phyloP scores from a whole-genome alignment of 371 early-diverging fungal species.

The Basidiobolus meristosporus region DNA sequence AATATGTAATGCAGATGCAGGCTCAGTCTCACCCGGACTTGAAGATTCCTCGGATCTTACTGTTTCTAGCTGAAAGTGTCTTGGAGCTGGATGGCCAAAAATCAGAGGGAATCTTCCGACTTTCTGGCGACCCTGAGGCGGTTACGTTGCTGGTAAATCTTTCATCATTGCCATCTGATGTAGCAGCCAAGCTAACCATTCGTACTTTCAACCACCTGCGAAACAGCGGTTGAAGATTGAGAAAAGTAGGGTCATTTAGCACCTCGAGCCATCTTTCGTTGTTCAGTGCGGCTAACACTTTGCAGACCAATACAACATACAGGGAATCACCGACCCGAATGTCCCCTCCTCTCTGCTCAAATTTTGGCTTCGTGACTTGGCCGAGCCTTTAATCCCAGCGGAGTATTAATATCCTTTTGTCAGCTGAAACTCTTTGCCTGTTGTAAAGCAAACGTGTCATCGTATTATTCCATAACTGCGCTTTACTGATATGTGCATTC shows the following conservation, averaged over 20 bases:
- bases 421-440: too few relatives aligned
- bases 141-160: conserved; percentile 43
- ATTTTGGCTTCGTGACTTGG: conserved; percentile 83
- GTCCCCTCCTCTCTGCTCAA: conserved; percentile 84
- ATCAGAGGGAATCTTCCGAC: conserved; percentile 90
- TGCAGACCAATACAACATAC: conserved; percentile 22
- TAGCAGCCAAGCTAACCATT: background rate
- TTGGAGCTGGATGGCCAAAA: conserved; percentile 47
- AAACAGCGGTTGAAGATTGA: too few relatives aligned
- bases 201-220: too few relatives aligned
- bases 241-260: too few relatives aligned
- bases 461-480: too few relatives aligned
- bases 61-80: conserved; percentile 65
- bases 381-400: conserved; percentile 76
- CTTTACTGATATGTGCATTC: conserved; percentile 27
- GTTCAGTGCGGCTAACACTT: conserved; percentile 1
- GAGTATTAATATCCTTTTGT: conserved; percentile 25
- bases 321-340: conserved; percentile 67
- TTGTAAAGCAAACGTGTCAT: too few relatives aligned
- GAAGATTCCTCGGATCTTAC: conserved; percentile 59
- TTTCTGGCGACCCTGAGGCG: conserved; percentile 83
- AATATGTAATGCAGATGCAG: conserved; percentile 54
- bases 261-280: too few relatives aligned
- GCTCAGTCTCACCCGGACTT: conserved; percentile 16
- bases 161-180: too few relatives aligned